phyloP scores from a whole-genome alignment of 768 basidiomycete genomes.

The Mycena floridula region DNA sequence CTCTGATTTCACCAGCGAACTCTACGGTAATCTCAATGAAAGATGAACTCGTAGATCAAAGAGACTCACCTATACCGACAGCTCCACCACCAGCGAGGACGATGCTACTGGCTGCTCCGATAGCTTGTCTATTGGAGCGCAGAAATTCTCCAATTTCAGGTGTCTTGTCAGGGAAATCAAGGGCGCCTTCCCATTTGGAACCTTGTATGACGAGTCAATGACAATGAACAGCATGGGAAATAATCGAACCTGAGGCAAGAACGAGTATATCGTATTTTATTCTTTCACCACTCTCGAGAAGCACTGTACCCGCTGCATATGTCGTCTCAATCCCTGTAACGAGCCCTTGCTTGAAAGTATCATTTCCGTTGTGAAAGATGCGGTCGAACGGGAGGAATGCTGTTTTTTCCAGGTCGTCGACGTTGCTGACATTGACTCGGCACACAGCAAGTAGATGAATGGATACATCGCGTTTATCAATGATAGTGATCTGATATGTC shows the following conservation, averaged over 20 bases:
- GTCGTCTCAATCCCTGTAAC: slow-evolving; percentile 21
- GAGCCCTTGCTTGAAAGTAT: slow-evolving; percentile 34
- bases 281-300: slow-evolving; percentile 42
- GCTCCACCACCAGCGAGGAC: slow-evolving; percentile 54
- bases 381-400: slow-evolving; percentile 35
- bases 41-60: slow-evolving; percentile 6
- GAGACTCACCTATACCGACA: slow-evolving; percentile 38
- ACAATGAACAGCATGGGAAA: no score
- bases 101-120: slow-evolving; percentile 37
- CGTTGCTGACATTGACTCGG: slow-evolving; percentile 29
- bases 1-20: slow-evolving; percentile 16
- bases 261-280: slow-evolving; percentile 52
- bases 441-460: slow-evolving; percentile 29
- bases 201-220: no score
- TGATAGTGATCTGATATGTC: slow-evolving; percentile 31
- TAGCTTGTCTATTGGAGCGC: no score
- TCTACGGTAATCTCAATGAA: slow-evolving; percentile 11
- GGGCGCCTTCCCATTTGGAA: slow-evolving; percentile 46
- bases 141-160: no score
- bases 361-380: slow-evolving; percentile 39
- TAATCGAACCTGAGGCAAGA: slow-evolving; percentile 55
- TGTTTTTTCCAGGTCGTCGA: slow-evolving; percentile 25
- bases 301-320: slow-evolving; percentile 36
- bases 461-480: slow-evolving; percentile 29
- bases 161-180: no score